These are phyloP conservation scores for Phytomonas sp. DNA, from an alignment of 208 protist species.

Conservation along the genomic window DNA sequence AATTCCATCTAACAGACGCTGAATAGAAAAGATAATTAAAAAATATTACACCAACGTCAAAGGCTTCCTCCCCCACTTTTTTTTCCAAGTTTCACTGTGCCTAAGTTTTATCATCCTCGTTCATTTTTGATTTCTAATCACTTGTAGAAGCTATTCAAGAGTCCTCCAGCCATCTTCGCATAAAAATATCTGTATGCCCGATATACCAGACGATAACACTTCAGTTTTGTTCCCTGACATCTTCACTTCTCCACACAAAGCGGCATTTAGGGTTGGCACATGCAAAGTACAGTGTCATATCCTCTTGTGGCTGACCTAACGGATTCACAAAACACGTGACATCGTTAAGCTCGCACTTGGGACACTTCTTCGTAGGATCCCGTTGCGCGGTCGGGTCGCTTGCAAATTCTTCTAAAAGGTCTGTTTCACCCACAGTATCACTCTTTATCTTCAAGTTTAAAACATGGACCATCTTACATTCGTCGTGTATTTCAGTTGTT, in stretches of 20 bases:
- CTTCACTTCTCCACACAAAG: slow-evolving; percentile 77
- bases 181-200: not conserved
- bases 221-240: slow-evolving; percentile 37
- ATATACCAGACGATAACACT: not conserved
- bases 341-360: slow-evolving; percentile 50
- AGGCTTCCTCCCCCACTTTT: not conserved
- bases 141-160: not conserved
- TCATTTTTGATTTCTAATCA: not conserved
- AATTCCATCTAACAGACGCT: not conserved
- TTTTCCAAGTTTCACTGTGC: not conserved
- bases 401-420: slow-evolving; percentile 81
- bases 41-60: not conserved
- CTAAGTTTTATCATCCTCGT: not conserved
- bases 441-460: slow-evolving; percentile 83
- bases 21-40: not conserved
- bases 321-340: slow-evolving; percentile 88
- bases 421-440: slow-evolving; percentile 58
- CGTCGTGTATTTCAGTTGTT: slow-evolving; percentile 63
- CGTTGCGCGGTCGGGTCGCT: slow-evolving; percentile 85
- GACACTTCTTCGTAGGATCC: slow-evolving; percentile 70
- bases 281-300: slow-evolving; percentile 88
- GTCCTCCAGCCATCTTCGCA: not conserved
- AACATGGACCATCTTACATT: slow-evolving; percentile 82
- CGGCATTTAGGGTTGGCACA: slow-evolving; percentile 77
- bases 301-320: slow-evolving; percentile 78